Conservation (phyloP, 2,329 filamentous ascomycete species). For the Scedosporium dehoogii region DNA sequence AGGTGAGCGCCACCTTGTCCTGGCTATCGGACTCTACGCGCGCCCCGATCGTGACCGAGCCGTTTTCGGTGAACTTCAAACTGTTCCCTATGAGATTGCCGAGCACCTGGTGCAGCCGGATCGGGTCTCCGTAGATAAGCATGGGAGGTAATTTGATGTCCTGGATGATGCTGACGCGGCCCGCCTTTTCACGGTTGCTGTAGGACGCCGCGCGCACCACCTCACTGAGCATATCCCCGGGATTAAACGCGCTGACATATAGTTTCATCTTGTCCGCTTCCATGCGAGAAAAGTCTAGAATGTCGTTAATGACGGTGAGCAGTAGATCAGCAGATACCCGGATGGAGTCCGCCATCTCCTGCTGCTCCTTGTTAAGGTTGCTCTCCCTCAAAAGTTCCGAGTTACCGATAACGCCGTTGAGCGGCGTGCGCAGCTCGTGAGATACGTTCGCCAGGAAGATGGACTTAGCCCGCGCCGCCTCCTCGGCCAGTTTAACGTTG, state of each 20-base stretch:
- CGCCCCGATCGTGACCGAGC: constrained; percentile 75
- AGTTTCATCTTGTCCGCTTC: constrained; percentile 82
- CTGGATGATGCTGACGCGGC: constrained; percentile 53
- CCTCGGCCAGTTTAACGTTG: constrained; percentile 73
- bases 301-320: constrained; percentile 91
- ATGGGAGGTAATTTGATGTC: constrained; percentile 70
- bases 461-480: constrained; percentile 73
- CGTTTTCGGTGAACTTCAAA: constrained; percentile 85
- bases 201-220: constrained; percentile 57
- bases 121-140: constrained; percentile 56
- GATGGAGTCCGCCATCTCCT: constrained; percentile 81
- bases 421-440: constrained; percentile 70
- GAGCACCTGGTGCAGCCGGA: constrained; percentile 56
- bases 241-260: constrained; percentile 60
- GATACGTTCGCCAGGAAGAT: constrained; percentile 75
- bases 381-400: constrained; percentile 75
- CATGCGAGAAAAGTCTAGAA: constrained; percentile 90
- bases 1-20: constrained; percentile 64
- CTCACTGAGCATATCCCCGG: constrained; percentile 56
- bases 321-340: constrained; percentile 77
- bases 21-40: constrained; percentile 61
- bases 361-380: constrained; percentile 62
- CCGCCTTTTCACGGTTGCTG: constrained; percentile 54
- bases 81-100: constrained; percentile 88
- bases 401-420: constrained; percentile 85